Evolutionary conservation across 1,284 basidiomycete species (phyloP), one percentile per base, ranked within the genome.

Genomic region (Trametes pubescens): DNA sequence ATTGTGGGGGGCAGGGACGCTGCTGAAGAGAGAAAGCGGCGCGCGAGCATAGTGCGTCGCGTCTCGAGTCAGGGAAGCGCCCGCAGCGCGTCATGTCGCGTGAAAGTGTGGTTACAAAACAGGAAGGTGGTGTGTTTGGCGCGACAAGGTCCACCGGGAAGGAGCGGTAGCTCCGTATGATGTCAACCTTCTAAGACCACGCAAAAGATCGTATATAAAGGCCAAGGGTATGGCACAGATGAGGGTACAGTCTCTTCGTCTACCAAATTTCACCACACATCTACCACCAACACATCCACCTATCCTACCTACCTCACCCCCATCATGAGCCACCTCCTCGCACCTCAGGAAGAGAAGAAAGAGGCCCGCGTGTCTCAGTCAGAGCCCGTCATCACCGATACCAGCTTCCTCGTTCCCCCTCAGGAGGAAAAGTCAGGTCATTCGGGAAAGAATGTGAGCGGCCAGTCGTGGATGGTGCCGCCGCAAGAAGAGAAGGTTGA

Each of bases 1-100:
- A 90, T 87, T 37, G 84, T 89, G 13, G 79, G 82, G 51, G 85
- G 80, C 22, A 88, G 71, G n/a, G 66, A 47, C 10, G 60, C 22
- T 1, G 59, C 37, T 38, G 70, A 67, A 57, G 73, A 69, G 38
- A 73, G 51, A 46, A 66, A 69, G 22, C 74, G 74, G 44, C 74
- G 73, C 46, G 68, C 55, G 61, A 74, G 61, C 72, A 73, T 72
- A 40, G 24, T 32, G 14, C 57, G 64, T 60, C 61, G 48, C 58
- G 37, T 63, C 67, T 38, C 13, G 22, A 18, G 48, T 35, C 13
- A 10, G 40, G 4, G 47, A 47, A 44, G 61, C 66, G 61, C 61
- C 48, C 54, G 22, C 13, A 34, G 32, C 46, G 61, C 49, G 57
- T 59, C 65, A 63, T 49, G 51, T 55, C 40, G 55, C 57, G 49